These are phyloP conservation scores for Cardiosporidium cionae DNA, from an alignment of 169 alveolate species.

Conservation along the genomic window DNA sequence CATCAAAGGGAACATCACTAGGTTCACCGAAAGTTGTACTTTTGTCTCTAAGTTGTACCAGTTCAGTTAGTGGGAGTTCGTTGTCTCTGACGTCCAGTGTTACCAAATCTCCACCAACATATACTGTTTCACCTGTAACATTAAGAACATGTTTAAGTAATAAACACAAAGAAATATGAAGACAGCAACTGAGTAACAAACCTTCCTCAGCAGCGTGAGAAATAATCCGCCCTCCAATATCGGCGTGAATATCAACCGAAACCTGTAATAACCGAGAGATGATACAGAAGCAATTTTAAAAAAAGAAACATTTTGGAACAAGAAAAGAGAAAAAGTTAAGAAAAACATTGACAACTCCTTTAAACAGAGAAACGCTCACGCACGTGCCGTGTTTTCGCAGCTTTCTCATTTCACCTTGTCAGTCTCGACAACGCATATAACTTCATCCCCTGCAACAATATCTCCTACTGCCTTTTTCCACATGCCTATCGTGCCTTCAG, in stretches of 20 bases:
- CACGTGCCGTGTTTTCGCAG: slow-evolving; percentile 36
- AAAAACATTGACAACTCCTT: not conserved
- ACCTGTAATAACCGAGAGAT: not conserved
- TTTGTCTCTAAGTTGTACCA: too few species aligned
- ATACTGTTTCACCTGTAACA: slow-evolving; percentile 4
- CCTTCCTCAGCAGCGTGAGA: slow-evolving; percentile 22
- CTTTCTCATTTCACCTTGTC: slow-evolving; percentile 73
- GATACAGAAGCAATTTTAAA: not conserved
- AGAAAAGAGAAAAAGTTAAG: not conserved
- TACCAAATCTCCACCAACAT: slow-evolving; percentile 24
- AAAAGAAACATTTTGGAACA: not conserved
- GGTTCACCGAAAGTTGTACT: too few species aligned
- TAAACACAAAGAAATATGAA: not conserved
- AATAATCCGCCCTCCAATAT: slow-evolving; percentile 5
- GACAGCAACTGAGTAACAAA: not conserved
- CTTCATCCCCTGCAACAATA: slow-evolving; percentile 77
- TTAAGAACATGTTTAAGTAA: not conserved
- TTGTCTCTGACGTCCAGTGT: not conserved
- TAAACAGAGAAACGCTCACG: not conserved
- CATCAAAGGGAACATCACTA: too few species aligned
- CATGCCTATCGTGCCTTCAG: slow-evolving; percentile 65
- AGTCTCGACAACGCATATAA: slow-evolving; percentile 84
- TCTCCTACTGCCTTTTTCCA: slow-evolving; percentile 76
- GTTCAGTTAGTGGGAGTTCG: too few species aligned
- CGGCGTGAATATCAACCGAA: slow-evolving; percentile 20